Base-by-base conservation (phyloP, 805 yeast species). In the Kazachstania kunashirensis region DNA sequence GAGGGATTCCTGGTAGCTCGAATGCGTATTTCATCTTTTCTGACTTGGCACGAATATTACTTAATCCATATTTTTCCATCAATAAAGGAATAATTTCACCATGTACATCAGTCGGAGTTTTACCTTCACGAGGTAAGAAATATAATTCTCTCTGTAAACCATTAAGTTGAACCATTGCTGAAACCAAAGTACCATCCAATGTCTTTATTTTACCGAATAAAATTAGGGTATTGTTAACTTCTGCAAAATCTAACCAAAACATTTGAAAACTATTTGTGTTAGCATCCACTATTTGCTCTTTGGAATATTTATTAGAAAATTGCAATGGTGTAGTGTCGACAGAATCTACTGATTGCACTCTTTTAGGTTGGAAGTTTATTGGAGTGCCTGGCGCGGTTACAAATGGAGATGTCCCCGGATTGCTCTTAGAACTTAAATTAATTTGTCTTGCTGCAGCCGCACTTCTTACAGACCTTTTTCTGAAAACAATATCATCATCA, bases 161-260 rank as follows among this genome's bases (percentile, higher is more conserved):
- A 40, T 71, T 73, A 11, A 92, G 62, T 53, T 84, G 92, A 20
- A 84, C 74, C 67, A 84, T 73, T 34, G 82, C 79, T 2, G 95
- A 84, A 4, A 79, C 81, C 18, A 73, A 56, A 8, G 67, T 62
- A 4, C 77, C 75, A 33, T 75, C 77, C 7, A 62, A 62, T 4
- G 86, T 67, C 39, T 70, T 67, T 10, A 81, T 70, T 53, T 86
- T 85, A 37, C 98, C 98, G 56, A 82, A 89, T 8, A 92, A 65
- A 14, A 84, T 56, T 33, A 92, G 61, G 0, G 77, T 62, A 46
- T 71, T 71, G 40, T 79, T 83, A 10, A 80, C 75, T 54, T 89
- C 97, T 17, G 81, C 68, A 56, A 77, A 86, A 59, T 92, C 98
- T 21, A 83, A 61, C 96, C 96, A 92, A 57, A 71, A 92, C 78